These are phyloP conservation scores for Vitis hybrid DNA, from an alignment of 177 flowering plant genomes.

Conservation along the genomic window DNA sequence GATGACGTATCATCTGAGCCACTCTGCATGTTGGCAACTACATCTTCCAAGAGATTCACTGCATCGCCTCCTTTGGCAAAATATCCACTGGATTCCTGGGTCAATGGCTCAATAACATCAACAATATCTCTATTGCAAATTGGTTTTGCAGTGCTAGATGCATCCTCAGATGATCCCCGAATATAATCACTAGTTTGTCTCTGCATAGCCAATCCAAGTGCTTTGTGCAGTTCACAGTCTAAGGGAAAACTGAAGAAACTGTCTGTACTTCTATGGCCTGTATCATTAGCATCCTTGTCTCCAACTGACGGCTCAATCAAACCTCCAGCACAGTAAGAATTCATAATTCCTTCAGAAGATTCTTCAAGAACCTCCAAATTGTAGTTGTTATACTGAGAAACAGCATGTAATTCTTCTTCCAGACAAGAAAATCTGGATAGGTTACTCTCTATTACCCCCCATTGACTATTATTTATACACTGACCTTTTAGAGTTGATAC, in stretches of 20 bases:
- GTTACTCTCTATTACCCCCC: constrained; percentile 18
- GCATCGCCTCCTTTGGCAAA: constrained; percentile 19
- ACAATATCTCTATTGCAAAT: constrained; percentile 14
- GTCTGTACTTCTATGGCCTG: constrained; percentile 1
- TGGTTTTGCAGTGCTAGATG: constrained; percentile 17
- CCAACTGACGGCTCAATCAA: constrained; percentile 15
- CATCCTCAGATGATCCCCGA: constrained; percentile 20
- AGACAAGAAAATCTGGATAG: constrained; percentile 18
- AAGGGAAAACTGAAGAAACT: constrained; percentile 34
- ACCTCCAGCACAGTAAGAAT: constrained; percentile 16
- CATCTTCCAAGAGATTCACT: constrained; percentile 50
- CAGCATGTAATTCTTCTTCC: constrained; percentile 23
- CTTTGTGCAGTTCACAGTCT: constrained; percentile 50
- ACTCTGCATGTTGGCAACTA: constrained; percentile 26
- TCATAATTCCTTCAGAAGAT: constrained; percentile 10
- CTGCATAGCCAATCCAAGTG: constrained; percentile 36
- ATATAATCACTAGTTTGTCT: constrained; percentile 8
- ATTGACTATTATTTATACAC: constrained; percentile 12
- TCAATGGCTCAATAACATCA: constrained; percentile 16
- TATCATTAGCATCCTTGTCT: constrained; percentile 15
- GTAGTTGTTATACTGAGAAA: constrained; percentile 7
- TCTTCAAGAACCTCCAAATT: constrained; percentile 16
- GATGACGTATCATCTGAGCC: constrained; percentile 27
- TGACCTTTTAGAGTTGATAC: constrained; percentile 17
- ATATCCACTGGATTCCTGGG: constrained; percentile 23